Conservation (phyloP, 1,284 basidiomycete genomes). For the Papiliotrema nemorosa region DNA sequence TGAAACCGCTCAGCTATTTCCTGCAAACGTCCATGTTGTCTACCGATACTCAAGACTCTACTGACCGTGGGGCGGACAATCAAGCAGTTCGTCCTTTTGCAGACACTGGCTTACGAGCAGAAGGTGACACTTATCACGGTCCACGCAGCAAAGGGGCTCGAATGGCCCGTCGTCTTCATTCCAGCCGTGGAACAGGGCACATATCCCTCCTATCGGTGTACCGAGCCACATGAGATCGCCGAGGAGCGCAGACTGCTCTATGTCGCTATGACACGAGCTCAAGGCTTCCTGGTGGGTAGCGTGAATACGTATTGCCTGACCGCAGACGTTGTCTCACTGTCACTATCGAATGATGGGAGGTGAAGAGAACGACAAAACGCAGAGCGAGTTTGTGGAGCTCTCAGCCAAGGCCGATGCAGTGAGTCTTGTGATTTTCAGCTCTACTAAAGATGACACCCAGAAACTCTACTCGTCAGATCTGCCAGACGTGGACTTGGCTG, state of each 20-base stretch:
- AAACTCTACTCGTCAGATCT: constrained; percentile 22
- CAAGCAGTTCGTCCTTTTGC: constrained; percentile 53
- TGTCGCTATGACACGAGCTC: constrained; percentile 85
- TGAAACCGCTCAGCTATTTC: constrained; percentile 71
- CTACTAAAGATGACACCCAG: constrained; percentile 10
- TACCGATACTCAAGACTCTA: constrained; percentile 64
- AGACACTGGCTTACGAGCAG: constrained; percentile 40
- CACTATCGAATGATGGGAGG: constrained; percentile 44
- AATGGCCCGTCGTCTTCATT: constrained; percentile 69
- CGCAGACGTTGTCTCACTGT: constrained; percentile 38
- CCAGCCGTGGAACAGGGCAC: constrained; percentile 65
- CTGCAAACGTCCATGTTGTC: constrained; percentile 80
- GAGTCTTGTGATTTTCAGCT: background rate
- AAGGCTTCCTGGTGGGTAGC: constrained; percentile 59
- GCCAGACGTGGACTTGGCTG: constrained; percentile 29
- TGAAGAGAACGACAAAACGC: constrained; percentile 37
- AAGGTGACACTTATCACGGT: constrained; percentile 85
- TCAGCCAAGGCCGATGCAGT: constrained; percentile 24
- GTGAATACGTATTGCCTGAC: background rate
- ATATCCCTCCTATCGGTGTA: constrained; percentile 71
- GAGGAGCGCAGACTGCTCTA: constrained; percentile 85
- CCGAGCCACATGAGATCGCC: constrained; percentile 61
- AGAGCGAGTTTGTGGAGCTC: constrained; percentile 41
- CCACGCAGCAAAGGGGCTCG: constrained; percentile 85
- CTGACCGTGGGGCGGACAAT: constrained; percentile 58